Evolutionary conservation across 352 stramenopile genomes (phyloP), one percentile per base, ranked within the genome.

Genomic region (Phytophthora syringae): DNA sequence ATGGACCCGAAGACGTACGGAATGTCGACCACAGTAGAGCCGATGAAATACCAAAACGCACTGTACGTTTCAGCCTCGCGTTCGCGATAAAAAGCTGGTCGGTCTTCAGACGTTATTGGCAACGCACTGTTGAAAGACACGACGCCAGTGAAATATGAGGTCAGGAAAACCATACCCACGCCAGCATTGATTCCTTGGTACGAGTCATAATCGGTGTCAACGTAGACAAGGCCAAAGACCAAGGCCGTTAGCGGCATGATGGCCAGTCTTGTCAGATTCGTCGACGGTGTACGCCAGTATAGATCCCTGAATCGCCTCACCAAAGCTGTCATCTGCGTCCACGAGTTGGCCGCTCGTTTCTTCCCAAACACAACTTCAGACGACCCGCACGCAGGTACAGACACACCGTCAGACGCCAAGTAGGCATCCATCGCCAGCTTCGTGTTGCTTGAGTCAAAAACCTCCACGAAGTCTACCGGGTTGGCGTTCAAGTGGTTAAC

Each of bases 131-230:
- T 78, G 50, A 95, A 84, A 21, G 76, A 93, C 16, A 95, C 50
- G 74, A 96, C 74, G 37, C 79, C 72, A 24, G 91, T 82, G 53
- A 98, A 98, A 12, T 95, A 22, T 12, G 90, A 86, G 5, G 85
- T 80, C n/a, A 91, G 72, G 70, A 94, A 97, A 28, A 97, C 86
- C 34, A 97, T 84, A n/a, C 87, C 84, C 12, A 97, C 69, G 9
- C 79, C 73, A 34, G 67, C 62, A 53, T 83, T 84, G 24, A 89
- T 58, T 34, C 80, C 79, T 34, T 79, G 64, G 48, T 80, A 88
- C 21, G 77, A 80, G 5, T 45, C 69, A 49, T 81, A 88, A 13
- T 80, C 60, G 24, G 69, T 60, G 12, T 60, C 64, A 12, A 78
- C 22, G 54, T 79, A 92, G 2, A 83, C 40, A 15, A 91, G 40